These are phyloP conservation scores for Solanum arcanum DNA, from an alignment of 257 asterid genomes.

Conservation along the genomic window DNA sequence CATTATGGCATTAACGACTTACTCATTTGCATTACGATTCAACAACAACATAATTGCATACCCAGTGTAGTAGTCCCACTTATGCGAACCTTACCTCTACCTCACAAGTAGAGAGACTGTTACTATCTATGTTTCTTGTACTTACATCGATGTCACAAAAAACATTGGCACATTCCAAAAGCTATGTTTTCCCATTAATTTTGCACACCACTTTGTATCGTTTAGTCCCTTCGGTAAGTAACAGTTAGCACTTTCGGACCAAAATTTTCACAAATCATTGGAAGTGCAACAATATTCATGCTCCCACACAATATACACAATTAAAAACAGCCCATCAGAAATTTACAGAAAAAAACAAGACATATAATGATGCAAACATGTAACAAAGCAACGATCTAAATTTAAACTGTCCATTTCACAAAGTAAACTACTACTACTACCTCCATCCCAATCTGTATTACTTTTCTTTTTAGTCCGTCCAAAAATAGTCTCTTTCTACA, in stretches of 20 bases:
- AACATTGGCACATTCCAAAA: not conserved
- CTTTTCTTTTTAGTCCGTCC: not conserved
- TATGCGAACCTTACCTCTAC: not conserved
- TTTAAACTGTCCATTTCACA: not conserved
- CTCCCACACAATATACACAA: not conserved
- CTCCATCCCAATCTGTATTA: not conserved
- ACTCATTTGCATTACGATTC: not conserved
- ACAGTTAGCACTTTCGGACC: not conserved
- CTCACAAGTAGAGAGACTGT: not conserved
- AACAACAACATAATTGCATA: not conserved
- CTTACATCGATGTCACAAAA: not conserved
- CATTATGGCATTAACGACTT: not conserved
- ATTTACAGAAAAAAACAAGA: not conserved
- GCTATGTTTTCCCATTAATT: not conserved
- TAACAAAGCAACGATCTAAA: not conserved
- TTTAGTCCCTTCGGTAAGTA: not conserved
- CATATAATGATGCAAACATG: not conserved
- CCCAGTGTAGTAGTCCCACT: not conserved
- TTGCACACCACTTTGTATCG: not conserved
- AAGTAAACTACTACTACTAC: not conserved
- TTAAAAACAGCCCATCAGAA: not conserved
- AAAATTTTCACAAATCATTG: not conserved
- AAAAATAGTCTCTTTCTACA: not conserved
- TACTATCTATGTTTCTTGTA: not conserved
- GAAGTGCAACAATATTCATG: not conserved